Conservation (phyloP, 176 grass and related monocot species). For the Oryza brachyantha region DNA sequence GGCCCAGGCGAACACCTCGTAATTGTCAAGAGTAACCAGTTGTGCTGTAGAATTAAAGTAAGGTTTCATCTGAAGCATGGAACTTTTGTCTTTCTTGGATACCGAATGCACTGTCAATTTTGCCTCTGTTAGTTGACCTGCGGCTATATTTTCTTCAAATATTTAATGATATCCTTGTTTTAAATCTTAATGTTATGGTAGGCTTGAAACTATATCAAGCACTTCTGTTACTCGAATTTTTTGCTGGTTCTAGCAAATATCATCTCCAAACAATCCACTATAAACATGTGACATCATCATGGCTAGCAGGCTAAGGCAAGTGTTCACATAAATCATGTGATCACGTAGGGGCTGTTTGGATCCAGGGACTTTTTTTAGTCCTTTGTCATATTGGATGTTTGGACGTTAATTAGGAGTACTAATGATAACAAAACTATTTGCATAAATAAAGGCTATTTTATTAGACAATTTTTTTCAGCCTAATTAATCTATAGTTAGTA, state of each 20-base stretch:
- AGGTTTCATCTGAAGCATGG: slow-evolving; percentile 14
- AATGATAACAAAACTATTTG: too few species aligned
- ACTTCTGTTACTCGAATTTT: background rate
- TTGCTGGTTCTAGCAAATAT: background rate
- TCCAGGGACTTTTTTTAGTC: too few species aligned
- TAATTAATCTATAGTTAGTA: too few species aligned
- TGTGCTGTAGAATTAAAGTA: background rate
- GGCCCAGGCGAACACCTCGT: slow-evolving; percentile 32
- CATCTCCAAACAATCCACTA: too few species aligned
- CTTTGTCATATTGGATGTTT: too few species aligned
- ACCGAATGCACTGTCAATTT: slow-evolving; percentile 30
- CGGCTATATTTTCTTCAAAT: slow-evolving; percentile 8
- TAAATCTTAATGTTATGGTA: background rate
- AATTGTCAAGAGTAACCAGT: background rate
- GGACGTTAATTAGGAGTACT: too few species aligned
- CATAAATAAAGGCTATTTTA: too few species aligned
- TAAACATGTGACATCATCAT: too few species aligned
- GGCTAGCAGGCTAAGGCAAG: too few species aligned
- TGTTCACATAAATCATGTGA: too few species aligned
- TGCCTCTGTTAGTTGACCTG: slow-evolving; percentile 15
- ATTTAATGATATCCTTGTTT: background rate
- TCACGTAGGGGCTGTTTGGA: too few species aligned
- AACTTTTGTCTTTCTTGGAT: slow-evolving; percentile 32
- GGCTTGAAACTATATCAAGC: background rate
- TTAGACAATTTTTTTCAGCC: too few species aligned